Evolutionary conservation across 441 rosid species (phyloP).

Genomic region (Euphorbia corollata): DNA sequence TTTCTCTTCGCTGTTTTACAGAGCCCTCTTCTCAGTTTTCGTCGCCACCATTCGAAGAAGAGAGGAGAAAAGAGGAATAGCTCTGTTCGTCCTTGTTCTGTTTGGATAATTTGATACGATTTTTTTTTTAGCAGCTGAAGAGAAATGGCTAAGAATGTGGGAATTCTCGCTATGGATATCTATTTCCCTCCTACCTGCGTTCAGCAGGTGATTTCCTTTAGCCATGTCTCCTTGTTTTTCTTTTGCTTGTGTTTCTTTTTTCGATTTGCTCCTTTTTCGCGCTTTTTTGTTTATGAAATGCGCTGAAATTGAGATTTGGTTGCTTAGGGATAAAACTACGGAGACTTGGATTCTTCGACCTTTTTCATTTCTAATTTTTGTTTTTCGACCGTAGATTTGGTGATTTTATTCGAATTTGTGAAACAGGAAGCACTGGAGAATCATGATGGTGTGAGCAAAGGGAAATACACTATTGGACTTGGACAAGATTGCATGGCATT

Average conservation of each 20-base stretch:
- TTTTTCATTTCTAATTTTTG: background rate
- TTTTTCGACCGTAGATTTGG: background rate
- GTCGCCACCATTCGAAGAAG: background rate
- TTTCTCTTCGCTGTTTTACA: conserved; percentile 5
- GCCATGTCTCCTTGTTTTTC: background rate
- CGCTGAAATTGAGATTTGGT: background rate
- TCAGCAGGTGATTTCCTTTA: conserved; percentile 51
- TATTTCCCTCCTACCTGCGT: conserved; percentile 96
- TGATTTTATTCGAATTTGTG: conserved; percentile 1
- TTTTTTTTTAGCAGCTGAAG: background rate
- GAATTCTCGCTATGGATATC: conserved; percentile 82
- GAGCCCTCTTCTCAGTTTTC: background rate
- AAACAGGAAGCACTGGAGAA: conserved; percentile 79
- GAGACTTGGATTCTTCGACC: background rate
- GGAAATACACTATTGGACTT: conserved; percentile 94
- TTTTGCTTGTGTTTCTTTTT: conserved; percentile 11
- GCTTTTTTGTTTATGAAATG: background rate
- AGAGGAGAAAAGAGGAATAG: background rate
- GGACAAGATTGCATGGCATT: conserved; percentile 98
- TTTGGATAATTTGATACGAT: background rate
- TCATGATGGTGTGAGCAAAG: conserved; percentile 94
- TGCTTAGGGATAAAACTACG: background rate
- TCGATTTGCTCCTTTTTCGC: background rate
- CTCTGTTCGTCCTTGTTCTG: background rate
- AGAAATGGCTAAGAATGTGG: conserved; percentile 94